These are phyloP conservation scores for Phoma sp. DNA, from an alignment of 2,329 filamentous ascomycete genomes.

Conservation along the genomic window DNA sequence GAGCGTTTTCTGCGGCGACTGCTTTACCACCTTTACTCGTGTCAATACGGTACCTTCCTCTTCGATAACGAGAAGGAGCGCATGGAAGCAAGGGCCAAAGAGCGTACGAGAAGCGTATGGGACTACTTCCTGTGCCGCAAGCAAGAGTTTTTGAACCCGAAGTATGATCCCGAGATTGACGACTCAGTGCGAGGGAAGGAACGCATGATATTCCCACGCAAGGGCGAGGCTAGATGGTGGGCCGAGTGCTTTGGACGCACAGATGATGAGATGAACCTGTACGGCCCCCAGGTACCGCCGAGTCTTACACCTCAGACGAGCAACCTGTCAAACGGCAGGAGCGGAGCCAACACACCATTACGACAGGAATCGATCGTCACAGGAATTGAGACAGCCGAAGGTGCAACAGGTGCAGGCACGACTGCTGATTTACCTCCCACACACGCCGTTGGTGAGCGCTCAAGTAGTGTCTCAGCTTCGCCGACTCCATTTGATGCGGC, in stretches of 20 bases:
- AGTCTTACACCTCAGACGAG: conserved; percentile 39
- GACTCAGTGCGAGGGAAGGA: conserved; percentile 82
- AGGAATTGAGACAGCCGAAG: conserved; percentile 44
- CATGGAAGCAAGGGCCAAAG: conserved; percentile 70
- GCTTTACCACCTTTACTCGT: conserved; percentile 92
- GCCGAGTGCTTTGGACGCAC: conserved; percentile 83
- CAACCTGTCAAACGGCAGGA: conserved; percentile 32
- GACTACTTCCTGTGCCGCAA: conserved; percentile 88
- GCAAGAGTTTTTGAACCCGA: conserved; percentile 80
- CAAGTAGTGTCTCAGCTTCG: conserved; percentile 11
- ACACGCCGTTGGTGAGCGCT: conserved; percentile 26
- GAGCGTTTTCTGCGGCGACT: conserved; percentile 89
- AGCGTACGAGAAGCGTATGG: conserved; percentile 88
- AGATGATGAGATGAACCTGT: conserved; percentile 90
- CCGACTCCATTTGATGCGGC: conserved; percentile 37
- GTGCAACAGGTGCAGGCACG: conserved; percentile 42
- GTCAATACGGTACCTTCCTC: conserved; percentile 95
- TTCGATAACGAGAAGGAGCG: conserved; percentile 95
- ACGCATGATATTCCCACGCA: conserved; percentile 80
- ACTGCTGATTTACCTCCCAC: conserved; percentile 33
- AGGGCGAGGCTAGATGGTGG: conserved; percentile 92
- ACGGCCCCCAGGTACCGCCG: conserved; percentile 35
- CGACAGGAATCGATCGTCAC: conserved; percentile 44
- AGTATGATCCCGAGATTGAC: conserved; percentile 78
- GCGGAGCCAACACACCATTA: conserved; percentile 37